Base-by-base conservation (phyloP, 805 yeast species). In the Peterozyma toletana region DNA sequence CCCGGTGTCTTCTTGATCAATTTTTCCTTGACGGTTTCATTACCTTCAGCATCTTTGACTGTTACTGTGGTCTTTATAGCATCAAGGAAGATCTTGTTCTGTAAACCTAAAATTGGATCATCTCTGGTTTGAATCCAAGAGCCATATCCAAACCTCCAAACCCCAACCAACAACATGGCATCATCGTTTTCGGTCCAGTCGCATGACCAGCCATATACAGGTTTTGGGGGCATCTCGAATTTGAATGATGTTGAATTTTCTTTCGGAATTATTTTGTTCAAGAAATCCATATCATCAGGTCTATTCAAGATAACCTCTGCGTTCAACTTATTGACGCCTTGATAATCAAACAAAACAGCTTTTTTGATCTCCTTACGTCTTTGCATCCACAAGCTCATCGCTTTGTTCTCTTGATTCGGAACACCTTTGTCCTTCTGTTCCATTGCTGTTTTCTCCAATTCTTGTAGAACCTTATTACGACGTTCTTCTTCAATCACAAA, bases 61-160 rank as follows among this genome's bases (percentile, higher is more conserved):
- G 61, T 58, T 2, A 64, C 62, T 17, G 58, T 59, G 35, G 50
- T 53, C 33, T 53, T 51, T 18, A 47, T 53, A 17, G 50, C 53
- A 43, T 77, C 83, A 53, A 93, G 70, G 55, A 79, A 93, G 51
- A 93, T 66, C 67, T 88, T 93, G 53, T 88, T 87, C 48, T 87
- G 85, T 48, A 93, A 69, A 10, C 89, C 90, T 46, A 93, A 71
- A 42, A 87, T 74, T 2, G 99, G 98, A 64, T 93, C 99, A 64
- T 93, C 99, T 57, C 99, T 73, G 38, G 93, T 90, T 56, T 86
- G 90, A 2, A 75, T 60, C 99, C 99, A 93, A 1, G 96, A 82
- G 14, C 98, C 98, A 61, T 88, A 90, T 0, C 99, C 99, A 63
- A 90, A 90, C 63, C 87, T 89, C 56, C 77, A 75, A 17, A 91